These are phyloP conservation scores for Tympanopsis confertula DNA, from an alignment of 2,329 filamentous ascomycete species.

Conservation along the genomic window DNA sequence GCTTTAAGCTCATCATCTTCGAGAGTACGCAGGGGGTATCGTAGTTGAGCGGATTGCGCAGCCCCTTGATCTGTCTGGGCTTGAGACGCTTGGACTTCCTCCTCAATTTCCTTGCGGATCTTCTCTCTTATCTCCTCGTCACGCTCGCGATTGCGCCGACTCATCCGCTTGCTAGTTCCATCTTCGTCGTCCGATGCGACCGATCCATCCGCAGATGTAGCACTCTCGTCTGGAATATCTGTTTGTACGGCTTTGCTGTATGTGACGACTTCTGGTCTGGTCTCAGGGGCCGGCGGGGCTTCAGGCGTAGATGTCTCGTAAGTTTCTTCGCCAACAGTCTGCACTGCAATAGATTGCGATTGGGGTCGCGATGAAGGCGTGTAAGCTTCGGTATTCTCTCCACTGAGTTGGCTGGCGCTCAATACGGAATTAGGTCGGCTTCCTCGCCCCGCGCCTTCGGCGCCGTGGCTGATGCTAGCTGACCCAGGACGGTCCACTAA, in stretches of 20 bases:
- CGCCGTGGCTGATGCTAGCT: slow-evolving; percentile 39
- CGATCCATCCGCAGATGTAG: background rate
- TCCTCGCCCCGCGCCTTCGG: slow-evolving; percentile 47
- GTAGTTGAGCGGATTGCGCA: background rate
- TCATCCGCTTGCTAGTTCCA: slow-evolving; percentile 61
- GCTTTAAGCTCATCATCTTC: slow-evolving; percentile 78
- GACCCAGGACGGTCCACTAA: slow-evolving; percentile 52
- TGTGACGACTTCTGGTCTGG: slow-evolving; percentile 61
- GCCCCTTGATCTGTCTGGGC: slow-evolving; percentile 40
- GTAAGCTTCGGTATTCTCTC: slow-evolving; percentile 53
- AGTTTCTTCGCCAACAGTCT: background rate
- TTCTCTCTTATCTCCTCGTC: slow-evolving; percentile 84
- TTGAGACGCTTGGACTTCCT: slow-evolving; percentile 69
- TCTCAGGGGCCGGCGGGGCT: background rate
- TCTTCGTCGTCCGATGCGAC: slow-evolving; percentile 48
- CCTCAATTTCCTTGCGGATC: slow-evolving; percentile 79
- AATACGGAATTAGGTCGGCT: slow-evolving; percentile 80
- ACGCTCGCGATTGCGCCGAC: slow-evolving; percentile 66
- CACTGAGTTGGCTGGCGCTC: slow-evolving; percentile 71
- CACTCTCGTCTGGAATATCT: slow-evolving; percentile 35
- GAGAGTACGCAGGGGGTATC: slow-evolving; percentile 67
- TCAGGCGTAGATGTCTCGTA: background rate
- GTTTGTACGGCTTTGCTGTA: slow-evolving; percentile 98
- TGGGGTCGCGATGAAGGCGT: slow-evolving; percentile 25
- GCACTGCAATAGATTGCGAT: slow-evolving; percentile 10